These are phyloP conservation scores for Akanthomyces dipterigenus DNA, from an alignment of 2,329 filamentous ascomycete species.

Conservation along the genomic window DNA sequence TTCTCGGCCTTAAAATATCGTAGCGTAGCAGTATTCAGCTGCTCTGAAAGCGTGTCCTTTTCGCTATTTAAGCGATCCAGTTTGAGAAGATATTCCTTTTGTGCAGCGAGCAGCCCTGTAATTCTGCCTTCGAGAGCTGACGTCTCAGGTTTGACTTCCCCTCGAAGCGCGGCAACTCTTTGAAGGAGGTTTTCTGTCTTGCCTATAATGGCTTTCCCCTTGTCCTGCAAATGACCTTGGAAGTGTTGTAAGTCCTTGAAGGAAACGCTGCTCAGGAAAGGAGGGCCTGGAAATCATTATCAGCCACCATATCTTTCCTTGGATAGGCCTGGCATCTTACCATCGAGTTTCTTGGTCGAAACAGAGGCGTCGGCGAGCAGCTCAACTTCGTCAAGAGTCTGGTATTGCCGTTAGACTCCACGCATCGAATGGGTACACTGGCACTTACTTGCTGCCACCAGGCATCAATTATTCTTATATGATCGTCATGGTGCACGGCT, in stretches of 20 bases:
- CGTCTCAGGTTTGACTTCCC: conserved; percentile 58
- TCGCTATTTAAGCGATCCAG: conserved; percentile 69
- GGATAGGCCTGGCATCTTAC: conserved; percentile 21
- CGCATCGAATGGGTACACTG: neutral
- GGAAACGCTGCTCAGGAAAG: conserved; percentile 51
- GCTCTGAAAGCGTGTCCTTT: conserved; percentile 78
- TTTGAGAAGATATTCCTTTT: conserved; percentile 75
- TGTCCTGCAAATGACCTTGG: conserved; percentile 70
- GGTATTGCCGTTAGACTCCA: neutral
- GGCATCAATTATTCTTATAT: conserved; percentile 79
- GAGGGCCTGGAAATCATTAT: conserved; percentile 33
- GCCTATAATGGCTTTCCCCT: conserved; percentile 68
- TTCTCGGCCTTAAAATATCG: conserved; percentile 95
- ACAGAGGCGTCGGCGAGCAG: conserved; percentile 47
- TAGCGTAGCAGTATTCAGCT: conserved; percentile 80
- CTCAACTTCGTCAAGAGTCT: conserved; percentile 60
- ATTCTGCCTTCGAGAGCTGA: conserved; percentile 68
- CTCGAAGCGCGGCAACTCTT: conserved; percentile 44
- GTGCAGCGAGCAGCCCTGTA: conserved; percentile 65
- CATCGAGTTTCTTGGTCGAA: conserved; percentile 36
- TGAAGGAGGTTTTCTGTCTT: conserved; percentile 65
- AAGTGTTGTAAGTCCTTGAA: conserved; percentile 67
- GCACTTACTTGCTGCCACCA: conserved; percentile 85
- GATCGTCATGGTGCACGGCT: conserved; percentile 81
- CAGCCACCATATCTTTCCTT: neutral